phyloP scores from a whole-genome alignment of 2,329 filamentous ascomycete species.

The Pseudogymnoascus sp. region DNA sequence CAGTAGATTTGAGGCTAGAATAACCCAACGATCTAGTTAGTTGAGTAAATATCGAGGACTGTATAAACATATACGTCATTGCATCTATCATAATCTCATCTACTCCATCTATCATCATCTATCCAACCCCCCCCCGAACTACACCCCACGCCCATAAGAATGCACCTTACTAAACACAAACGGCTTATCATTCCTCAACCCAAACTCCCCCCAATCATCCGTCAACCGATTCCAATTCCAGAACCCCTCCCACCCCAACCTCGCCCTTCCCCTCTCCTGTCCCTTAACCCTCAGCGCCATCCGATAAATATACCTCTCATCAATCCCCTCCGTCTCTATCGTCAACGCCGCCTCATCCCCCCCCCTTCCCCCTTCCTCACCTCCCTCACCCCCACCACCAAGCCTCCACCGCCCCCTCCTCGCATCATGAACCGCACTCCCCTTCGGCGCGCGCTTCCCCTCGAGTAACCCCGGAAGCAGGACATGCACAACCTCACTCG shows the following conservation, averaged over 20 bases:
- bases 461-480: slow-evolving; percentile 62
- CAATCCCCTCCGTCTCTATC: slow-evolving; percentile 78
- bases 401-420: neutral
- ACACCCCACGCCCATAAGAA: slow-evolving; percentile 47
- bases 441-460: slow-evolving; percentile 12
- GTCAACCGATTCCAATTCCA: slow-evolving; percentile 86
- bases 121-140: neutral
- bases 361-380: slow-evolving; percentile 29
- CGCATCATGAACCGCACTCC: slow-evolving; percentile 24
- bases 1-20: neutral
- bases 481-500: slow-evolving; percentile 77
- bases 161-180: slow-evolving; percentile 60
- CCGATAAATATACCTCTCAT: slow-evolving; percentile 70
- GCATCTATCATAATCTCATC: neutral
- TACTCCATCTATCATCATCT: neutral
- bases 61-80: neutral
- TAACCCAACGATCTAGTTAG: neutral
- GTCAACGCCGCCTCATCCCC: slow-evolving; percentile 18
- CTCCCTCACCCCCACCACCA: slow-evolving; percentile 21
- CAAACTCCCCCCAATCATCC: slow-evolving; percentile 83
- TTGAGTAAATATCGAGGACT: neutral
- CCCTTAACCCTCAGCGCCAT: slow-evolving; percentile 68
- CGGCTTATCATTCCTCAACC: slow-evolving; percentile 52
- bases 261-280: slow-evolving; percentile 66
- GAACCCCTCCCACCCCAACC: slow-evolving; percentile 79